Conservation (phyloP, 202 grass and related monocot genomes). For the Sporobolus alterniflorus region DNA sequence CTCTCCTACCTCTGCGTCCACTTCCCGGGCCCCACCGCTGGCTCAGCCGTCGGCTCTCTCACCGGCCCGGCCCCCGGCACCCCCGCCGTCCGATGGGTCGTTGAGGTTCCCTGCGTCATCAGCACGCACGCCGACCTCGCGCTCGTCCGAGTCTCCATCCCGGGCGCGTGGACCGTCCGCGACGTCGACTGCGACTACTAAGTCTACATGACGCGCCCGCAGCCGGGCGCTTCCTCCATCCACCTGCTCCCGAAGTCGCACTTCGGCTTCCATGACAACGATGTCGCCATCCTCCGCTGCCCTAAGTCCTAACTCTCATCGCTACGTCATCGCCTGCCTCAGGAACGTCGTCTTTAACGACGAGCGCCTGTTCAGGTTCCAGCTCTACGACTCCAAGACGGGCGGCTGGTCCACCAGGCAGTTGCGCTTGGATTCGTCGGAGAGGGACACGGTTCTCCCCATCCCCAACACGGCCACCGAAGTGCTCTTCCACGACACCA, state of each 20-base stretch:
- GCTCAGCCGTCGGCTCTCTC: neutral
- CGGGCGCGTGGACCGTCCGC: neutral
- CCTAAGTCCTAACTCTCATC: neutral
- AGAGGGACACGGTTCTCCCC: neutral
- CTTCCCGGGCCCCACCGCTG: neutral
- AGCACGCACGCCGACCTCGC: neutral
- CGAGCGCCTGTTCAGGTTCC: neutral
- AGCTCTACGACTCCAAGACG: neutral
- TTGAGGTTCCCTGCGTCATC: neutral
- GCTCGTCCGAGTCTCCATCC: neutral
- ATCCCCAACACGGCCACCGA: neutral
- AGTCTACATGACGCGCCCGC: neutral
- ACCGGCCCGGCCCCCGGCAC: neutral
- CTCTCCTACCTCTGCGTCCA: constrained; percentile 4
- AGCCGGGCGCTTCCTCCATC: neutral
- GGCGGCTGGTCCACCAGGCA: neutral
- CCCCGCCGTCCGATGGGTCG: neutral
- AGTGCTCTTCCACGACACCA: neutral
- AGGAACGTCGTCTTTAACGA: neutral
- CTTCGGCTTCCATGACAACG: neutral
- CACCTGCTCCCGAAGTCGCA: neutral
- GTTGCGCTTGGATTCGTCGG: neutral
- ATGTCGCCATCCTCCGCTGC: neutral
- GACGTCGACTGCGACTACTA: neutral
- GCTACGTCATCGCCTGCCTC: constrained; percentile 13